phyloP scores from a whole-genome alignment of 768 basidiomycete species.

The Agrocybe praecox region DNA sequence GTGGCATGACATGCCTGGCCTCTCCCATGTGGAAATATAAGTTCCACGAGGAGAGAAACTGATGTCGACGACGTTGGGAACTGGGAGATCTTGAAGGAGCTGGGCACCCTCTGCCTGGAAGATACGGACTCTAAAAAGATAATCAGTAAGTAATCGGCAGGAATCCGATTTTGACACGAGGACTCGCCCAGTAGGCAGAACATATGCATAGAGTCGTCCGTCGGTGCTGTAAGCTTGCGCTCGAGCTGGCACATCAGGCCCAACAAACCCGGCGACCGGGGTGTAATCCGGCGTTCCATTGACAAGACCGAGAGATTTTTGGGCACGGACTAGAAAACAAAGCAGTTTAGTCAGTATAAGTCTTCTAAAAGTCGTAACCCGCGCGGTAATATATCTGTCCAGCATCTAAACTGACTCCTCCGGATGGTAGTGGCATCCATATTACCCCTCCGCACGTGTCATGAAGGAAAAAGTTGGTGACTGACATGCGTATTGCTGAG shows the following conservation, averaged over 20 bases:
- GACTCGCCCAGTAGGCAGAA: conserved; percentile 70
- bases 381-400: conserved; percentile 6
- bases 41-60: conserved; percentile 93
- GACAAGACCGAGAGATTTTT: conserved; percentile 90
- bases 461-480: conserved; percentile 22
- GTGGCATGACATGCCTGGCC: conserved; percentile 56
- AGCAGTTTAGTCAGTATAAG: conserved; percentile 16
- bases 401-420: conserved; percentile 1
- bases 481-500: conserved; percentile 88
- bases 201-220: conserved; percentile 86
- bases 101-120: conserved; percentile 73
- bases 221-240: conserved; percentile 84
- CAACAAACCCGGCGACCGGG: conserved; percentile 60
- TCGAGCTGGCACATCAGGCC: conserved; percentile 72
- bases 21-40: conserved; percentile 95
- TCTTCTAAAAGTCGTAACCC: conserved; percentile 12
- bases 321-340: conserved; percentile 74
- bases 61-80: conserved; percentile 80
- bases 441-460: conserved; percentile 6
- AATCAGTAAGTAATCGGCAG: neutral
- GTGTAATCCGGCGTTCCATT: conserved; percentile 79
- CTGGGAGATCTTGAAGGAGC: conserved; percentile 72
- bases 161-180: conserved; percentile 16
- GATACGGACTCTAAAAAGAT: conserved; percentile 64
- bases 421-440: conserved; percentile 1